A percentile compares a stretch with the other conserved stretches of the same genome.
These are phyloP conservation scores for Styphnolobium japonicum DNA, from an alignment of 306 rosid genomes.

Conservation along the genomic window DNA sequence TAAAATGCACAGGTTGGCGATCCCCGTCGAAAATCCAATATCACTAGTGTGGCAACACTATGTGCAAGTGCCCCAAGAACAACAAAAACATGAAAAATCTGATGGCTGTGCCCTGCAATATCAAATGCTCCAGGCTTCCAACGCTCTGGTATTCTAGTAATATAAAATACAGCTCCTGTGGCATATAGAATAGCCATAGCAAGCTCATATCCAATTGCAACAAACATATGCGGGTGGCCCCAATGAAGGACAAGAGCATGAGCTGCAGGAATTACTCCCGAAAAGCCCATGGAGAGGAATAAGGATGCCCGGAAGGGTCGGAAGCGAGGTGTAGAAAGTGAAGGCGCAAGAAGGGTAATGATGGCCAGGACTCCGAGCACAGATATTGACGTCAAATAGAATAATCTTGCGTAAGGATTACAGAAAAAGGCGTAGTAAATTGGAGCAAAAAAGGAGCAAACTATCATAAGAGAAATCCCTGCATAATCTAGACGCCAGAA, in stretches of 20 bases:
- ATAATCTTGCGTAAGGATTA: constrained; percentile 42
- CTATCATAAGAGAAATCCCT: constrained; percentile 85
- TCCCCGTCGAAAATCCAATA: constrained; percentile 62
- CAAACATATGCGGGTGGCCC: constrained; percentile 44
- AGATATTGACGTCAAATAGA: constrained; percentile 71
- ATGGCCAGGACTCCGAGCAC: constrained; percentile 57
- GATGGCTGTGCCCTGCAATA: constrained; percentile 95
- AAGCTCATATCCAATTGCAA: constrained; percentile 68
- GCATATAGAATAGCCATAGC: constrained; percentile 72
- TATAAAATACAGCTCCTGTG: constrained; percentile 67
- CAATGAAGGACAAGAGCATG: constrained; percentile 65
- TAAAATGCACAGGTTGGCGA: constrained; percentile 50
- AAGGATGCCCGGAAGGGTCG: constrained; percentile 63
- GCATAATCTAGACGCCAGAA: constrained; percentile 96
- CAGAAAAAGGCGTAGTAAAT: constrained; percentile 77
- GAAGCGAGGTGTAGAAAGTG: constrained; percentile 58
- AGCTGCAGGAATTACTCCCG: constrained; percentile 72
- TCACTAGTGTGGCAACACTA: constrained; percentile 54
- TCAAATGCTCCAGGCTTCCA: constrained; percentile 93
- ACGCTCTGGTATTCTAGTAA: constrained; percentile 70
- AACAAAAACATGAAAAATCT: constrained; percentile 83
- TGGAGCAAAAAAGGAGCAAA: constrained; percentile 84
- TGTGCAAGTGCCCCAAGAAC: constrained; percentile 86
- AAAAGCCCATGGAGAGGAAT: constrained; percentile 87
- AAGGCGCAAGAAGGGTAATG: constrained; percentile 66